Evolutionary conservation across 2,329 filamentous ascomycete genomes (phyloP).

Genomic region (Paraphaeosphaeria minitans): DNA sequence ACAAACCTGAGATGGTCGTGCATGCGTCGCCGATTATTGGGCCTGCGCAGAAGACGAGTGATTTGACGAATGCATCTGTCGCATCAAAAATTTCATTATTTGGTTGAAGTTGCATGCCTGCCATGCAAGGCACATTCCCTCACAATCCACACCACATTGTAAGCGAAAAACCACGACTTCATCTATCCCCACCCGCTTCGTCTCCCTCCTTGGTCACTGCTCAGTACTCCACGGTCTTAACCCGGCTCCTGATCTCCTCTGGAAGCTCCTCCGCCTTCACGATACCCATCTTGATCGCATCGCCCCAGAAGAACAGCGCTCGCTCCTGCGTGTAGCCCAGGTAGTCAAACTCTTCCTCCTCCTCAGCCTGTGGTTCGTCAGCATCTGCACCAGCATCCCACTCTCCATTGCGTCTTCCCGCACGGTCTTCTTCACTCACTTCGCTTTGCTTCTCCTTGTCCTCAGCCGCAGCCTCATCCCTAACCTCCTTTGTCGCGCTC

Average conservation of each 20-base stretch:
- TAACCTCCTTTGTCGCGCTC: conserved; percentile 29
- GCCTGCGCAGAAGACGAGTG: too few species aligned
- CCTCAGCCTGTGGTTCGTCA: conserved; percentile 52
- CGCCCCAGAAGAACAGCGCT: conserved; percentile 93
- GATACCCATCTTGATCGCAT: conserved; percentile 78
- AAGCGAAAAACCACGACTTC: too few species aligned
- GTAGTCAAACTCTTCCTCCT: conserved; percentile 87
- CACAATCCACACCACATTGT: too few species aligned
- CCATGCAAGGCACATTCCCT: too few species aligned
- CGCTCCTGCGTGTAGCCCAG: conserved; percentile 88
- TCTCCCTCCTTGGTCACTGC: too few species aligned
- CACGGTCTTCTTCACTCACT: conserved; percentile 32
- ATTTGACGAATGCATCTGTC: too few species aligned
- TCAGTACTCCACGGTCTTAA: conserved; percentile 74
- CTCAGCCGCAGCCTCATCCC: conserved; percentile 20
- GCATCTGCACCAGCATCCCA: conserved; percentile 32
- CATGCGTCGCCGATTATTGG: too few species aligned
- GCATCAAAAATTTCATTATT: too few species aligned
- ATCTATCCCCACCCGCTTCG: too few species aligned
- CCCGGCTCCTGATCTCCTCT: conserved; percentile 61
- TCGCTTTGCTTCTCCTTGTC: conserved; percentile 29
- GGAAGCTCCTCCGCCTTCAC: conserved; percentile 78
- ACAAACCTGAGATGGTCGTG: too few species aligned
- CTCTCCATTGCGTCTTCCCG: conserved; percentile 31
- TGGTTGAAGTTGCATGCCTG: too few species aligned